These are phyloP conservation scores for Rutstroemia sp. DNA, from an alignment of 2,329 filamentous ascomycete genomes.

Conservation along the genomic window DNA sequence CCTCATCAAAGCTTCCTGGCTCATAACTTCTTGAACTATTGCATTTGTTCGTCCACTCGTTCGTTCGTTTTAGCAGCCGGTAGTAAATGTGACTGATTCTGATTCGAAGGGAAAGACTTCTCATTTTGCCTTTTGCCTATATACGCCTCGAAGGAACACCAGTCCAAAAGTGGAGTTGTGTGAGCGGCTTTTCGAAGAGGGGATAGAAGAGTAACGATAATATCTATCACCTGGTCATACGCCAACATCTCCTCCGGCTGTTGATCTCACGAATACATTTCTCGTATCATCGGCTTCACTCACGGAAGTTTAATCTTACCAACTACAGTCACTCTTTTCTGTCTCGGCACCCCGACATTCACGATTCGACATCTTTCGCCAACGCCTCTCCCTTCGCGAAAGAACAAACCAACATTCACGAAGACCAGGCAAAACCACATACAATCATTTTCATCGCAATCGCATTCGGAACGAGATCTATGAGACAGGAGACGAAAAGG, in stretches of 20 bases:
- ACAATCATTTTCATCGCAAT: not conserved
- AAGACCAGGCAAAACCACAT: not conserved
- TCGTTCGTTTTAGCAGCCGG: no score
- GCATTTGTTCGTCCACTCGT: no score
- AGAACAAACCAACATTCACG: not conserved
- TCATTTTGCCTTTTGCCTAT: not conserved
- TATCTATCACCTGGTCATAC: not conserved
- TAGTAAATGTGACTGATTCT: no score
- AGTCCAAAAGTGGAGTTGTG: not conserved
- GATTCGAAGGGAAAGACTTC: no score
- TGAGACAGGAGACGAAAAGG: not conserved
- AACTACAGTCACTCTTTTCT: conserved; percentile 7
- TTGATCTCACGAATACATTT: not conserved
- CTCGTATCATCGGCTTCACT: not conserved
- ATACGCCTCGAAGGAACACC: not conserved
- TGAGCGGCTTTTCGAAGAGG: not conserved
- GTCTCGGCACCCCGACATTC: not conserved
- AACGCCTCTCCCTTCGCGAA: not conserved
- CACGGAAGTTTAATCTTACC: not conserved
- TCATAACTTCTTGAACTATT: no score
- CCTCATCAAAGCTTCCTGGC: no score
- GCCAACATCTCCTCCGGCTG: not conserved
- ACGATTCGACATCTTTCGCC: not conserved
- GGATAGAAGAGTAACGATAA: not conserved
- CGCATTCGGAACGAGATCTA: not conserved